These are phyloP conservation scores for Aspergillus bertholletiae DNA, from an alignment of 495 filamentous ascomycete species.

Conservation along the genomic window DNA sequence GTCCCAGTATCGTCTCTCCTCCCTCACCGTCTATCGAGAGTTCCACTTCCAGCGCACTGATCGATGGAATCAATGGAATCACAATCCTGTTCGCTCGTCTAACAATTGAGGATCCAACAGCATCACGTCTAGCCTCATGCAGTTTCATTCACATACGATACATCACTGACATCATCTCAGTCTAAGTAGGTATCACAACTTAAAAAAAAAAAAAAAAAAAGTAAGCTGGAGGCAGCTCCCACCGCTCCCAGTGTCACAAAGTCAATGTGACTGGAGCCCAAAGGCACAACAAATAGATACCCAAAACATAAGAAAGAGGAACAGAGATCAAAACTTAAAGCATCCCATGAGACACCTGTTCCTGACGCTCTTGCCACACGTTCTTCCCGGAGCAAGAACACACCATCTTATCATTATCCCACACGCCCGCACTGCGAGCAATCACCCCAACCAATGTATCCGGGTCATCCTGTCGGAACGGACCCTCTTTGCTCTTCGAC, in stretches of 20 bases:
- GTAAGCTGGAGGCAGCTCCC: neutral
- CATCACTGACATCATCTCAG: neutral
- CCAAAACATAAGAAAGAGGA: neutral
- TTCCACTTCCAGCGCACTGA: neutral
- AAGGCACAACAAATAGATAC: neutral
- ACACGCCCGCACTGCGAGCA: constrained; percentile 89
- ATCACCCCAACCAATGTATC: constrained; percentile 89
- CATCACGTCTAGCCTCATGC: neutral
- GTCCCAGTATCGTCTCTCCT: too few relatives aligned
- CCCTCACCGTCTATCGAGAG: neutral
- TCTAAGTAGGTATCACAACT: neutral
- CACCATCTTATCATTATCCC: constrained; percentile 98
- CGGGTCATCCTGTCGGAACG: constrained; percentile 64
- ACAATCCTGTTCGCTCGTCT: neutral
- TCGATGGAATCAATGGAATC: neutral
- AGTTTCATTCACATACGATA: neutral
- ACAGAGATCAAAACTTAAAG: constrained; percentile 34
- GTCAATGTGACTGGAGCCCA: neutral
- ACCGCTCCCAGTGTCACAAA: neutral
- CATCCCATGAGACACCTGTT: constrained; percentile 86
- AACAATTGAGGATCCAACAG: neutral
- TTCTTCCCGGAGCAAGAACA: constrained; percentile 95
- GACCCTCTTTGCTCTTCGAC: constrained; percentile 46
- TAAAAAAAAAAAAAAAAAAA: neutral
- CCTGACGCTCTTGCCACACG: constrained; percentile 93